Percentiles rank a stretch among this genome's conserved stretches.
These are phyloP conservation scores for Pseudonitzschia multiseries DNA, from an alignment of 108 stramenopile species.

Conservation along the genomic window DNA sequence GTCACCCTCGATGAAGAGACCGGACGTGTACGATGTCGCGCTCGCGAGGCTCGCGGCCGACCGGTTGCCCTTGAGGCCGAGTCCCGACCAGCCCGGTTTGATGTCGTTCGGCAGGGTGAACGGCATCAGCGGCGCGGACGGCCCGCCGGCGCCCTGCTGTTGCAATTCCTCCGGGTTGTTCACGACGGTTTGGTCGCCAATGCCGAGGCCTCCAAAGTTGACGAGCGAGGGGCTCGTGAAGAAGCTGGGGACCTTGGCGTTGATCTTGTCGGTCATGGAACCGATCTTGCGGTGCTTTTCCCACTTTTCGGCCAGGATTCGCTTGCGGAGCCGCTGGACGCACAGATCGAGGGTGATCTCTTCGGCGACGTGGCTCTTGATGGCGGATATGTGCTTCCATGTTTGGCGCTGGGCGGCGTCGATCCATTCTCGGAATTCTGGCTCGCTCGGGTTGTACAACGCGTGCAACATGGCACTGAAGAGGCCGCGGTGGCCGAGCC, in stretches of 20 bases:
- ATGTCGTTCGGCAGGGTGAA: constrained; percentile 33
- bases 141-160: constrained; percentile 3
- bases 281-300: constrained; percentile 40
- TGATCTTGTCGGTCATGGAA: constrained; percentile 39
- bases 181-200: constrained; percentile 58
- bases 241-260: constrained; percentile 67
- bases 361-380: constrained; percentile 86
- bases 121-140: not conserved
- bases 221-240: constrained; percentile 82
- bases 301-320: constrained; percentile 66
- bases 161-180: constrained; percentile 18
- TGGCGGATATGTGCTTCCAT: constrained; percentile 83
- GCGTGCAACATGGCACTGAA: constrained; percentile 74
- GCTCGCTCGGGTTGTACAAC: constrained; percentile 87
- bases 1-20: constrained; percentile 73
- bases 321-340: constrained; percentile 80
- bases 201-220: constrained; percentile 71
- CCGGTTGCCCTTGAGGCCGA: constrained; percentile 81
- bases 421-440: constrained; percentile 82
- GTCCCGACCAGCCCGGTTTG: constrained; percentile 75
- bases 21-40: constrained; percentile 60
- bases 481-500: constrained; percentile 82
- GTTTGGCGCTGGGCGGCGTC: constrained; percentile 84
- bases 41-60: constrained; percentile 64
- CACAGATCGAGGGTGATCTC: constrained; percentile 84